phyloP scores from a whole-genome alignment of 2,329 filamentous ascomycete genomes.

The Xylaria multiplex region DNA sequence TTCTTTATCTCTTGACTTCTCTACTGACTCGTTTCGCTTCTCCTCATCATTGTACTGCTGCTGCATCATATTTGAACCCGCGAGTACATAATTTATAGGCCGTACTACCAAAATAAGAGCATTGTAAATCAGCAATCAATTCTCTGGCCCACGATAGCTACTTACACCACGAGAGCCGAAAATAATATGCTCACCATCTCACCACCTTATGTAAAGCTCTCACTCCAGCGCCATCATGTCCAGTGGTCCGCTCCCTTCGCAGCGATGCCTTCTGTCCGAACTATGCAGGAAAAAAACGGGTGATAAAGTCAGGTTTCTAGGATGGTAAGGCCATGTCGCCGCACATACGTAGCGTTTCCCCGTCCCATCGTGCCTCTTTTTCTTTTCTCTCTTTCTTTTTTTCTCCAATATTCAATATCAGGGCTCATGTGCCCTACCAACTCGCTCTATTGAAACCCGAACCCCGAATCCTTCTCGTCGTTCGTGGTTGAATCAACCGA shows the following conservation, averaged over 20 bases:
- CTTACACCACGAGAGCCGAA: neutral
- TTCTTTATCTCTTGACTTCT: neutral
- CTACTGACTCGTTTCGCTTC: neutral
- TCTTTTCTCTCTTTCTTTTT: neutral
- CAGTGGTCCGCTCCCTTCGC: conserved; percentile 70
- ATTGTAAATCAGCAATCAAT: neutral
- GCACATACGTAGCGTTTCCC: neutral
- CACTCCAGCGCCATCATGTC: conserved; percentile 55
- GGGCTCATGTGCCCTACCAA: neutral
- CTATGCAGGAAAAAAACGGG: conserved; percentile 63
- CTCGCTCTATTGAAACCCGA: conserved; percentile 18
- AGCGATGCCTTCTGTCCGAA: conserved; percentile 71
- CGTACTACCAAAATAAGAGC: neutral
- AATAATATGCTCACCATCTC: conserved; percentile 13
- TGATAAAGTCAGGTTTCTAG: conserved; percentile 90
- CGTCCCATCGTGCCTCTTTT: neutral
- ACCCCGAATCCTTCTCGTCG: conserved; percentile 7
- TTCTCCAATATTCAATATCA: neutral
- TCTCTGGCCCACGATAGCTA: neutral
- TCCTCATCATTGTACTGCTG: neutral
- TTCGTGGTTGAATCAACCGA: conserved; percentile 16
- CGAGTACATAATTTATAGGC: neutral
- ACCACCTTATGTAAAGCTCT: conserved; percentile 10
- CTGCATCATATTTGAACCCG: neutral
- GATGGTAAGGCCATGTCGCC: conserved; percentile 72